Evolutionary conservation across 495 filamentous ascomycete species (phyloP), one percentile per base, ranked within the genome.

Genomic region (Sabuloglossum arenarium): DNA sequence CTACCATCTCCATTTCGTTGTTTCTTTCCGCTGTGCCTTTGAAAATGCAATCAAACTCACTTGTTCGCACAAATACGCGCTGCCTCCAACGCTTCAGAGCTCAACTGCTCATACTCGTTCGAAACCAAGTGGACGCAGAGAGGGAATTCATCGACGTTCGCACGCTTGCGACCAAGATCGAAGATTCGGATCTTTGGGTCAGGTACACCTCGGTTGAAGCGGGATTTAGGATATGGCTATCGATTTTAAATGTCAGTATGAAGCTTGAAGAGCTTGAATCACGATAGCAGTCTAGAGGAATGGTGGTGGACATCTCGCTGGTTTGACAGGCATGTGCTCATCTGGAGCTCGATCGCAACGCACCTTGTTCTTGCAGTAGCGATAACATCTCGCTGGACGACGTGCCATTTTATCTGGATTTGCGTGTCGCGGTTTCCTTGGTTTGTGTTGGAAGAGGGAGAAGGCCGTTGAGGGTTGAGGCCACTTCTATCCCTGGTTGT

Each of bases 341-440:
- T 61, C 56, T 24, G 8, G n/a, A 49, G 14, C 6, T 8, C 31
- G 16, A 24, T 55, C 39, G 39, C 30, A 42, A 78, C 82, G 73
- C 70, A 91, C 86, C 90, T 95, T 95, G 84, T 96, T 96, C 87
- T 97, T 97, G 87, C 91, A 98, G 82, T 98, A 98, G 72, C 91
- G 88, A 82, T 98, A 98, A 76, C 91, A 98, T 76, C 93, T 80
- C 64, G 91, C 91, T 65, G 91, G 91, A 79, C 91, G 86, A 71
- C 91, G 85, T 68, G 91, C 91, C 91, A 98, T 98, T 74, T 80
- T 85, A 81, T 81, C 73, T 10, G 27, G 3, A 30, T 3, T 24
- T 29, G n/a, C 16, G 8, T 39, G 34, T 39, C 16, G 47, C 28
- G 47, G 42, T 6, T 46, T 46, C 6, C 21, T 16, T 54, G 29